Conservation (phyloP, 169 alveolate genomes). For the Plasmodium gallinaceum region DNA sequence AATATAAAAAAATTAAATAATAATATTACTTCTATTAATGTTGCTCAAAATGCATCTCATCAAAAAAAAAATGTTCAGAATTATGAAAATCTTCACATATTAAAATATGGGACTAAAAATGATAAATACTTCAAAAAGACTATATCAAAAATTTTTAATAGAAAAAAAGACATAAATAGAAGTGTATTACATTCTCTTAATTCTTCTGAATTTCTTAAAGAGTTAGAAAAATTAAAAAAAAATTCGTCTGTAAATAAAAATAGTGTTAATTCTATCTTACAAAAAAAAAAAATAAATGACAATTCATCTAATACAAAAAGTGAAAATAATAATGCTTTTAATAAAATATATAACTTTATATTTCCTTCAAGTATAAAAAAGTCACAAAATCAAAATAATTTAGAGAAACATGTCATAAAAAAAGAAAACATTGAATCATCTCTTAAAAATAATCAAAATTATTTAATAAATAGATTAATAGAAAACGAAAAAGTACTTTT, state of each 20-base stretch:
- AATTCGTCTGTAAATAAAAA: conserved; percentile 22
- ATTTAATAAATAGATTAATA: background rate
- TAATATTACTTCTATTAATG: background rate
- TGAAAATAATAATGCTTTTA: conserved; percentile 32
- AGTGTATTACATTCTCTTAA: conserved; percentile 22
- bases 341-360: conserved; percentile 52
- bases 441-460: background rate
- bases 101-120: conserved; percentile 6
- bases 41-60: conserved; percentile 9
- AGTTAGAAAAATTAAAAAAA: conserved; percentile 21
- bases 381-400: conserved; percentile 22
- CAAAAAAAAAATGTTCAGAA: conserved; percentile 14
- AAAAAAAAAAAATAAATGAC: background rate
- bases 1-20: background rate
- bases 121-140: conserved; percentile 10
- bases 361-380: conserved; percentile 35
- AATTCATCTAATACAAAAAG: conserved; percentile 31
- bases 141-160: conserved; percentile 21
- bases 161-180: conserved; percentile 37
- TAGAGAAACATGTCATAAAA: background rate
- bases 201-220: conserved; percentile 33
- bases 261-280: background rate
- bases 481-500: background rate
- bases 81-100: conserved; percentile 1
- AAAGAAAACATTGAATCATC: background rate